Evolutionary conservation across 2,329 filamentous ascomycete genomes (phyloP), one percentile per base, ranked within the genome.

Genomic region (Fusarium phyllophilum): DNA sequence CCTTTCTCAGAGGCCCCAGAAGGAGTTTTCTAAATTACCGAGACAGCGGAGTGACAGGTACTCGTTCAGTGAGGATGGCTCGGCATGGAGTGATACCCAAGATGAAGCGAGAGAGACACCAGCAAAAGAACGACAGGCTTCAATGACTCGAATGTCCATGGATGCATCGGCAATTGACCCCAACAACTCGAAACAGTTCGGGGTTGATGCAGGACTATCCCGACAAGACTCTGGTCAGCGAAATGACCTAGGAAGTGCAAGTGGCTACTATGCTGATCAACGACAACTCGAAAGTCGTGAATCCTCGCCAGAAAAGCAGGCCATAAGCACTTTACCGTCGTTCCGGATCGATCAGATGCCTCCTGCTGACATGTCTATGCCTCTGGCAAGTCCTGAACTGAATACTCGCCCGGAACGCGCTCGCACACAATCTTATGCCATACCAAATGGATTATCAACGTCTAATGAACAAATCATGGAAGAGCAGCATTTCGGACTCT

Each of bases 61-160:
- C 57, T 78, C 77, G 4, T 77, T 77, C 20, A 78, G 77, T 34
- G 77, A 78, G 42, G 77, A 78, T 48, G 77, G 77, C 6, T 78
- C 77, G 13, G 74, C 70, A 6, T 78, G 77, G 77, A 78, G 77
- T 26, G 77, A 78, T 42, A 78, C 77, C 4, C 77, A 78, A 38
- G 77, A 78, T n/a, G 77, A 78, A 45, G 69, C 70, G 10, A 70
- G 67, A 42, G 75, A 76, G 33, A 75, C 71, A 8, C 66, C 73
- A 15, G 58, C 49, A 45, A 78, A 78, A 17, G 70, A 72, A 24
- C 56, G 62, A 17, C 67, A 68, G 4, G 24, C 26, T 18, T 55
- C 49, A n/a, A 68, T 46, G 18, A 58, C 42, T 11, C 62, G 73
- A 2, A 48, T 64, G 3, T 73, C 71, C 5, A 52, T 75, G 46